Evolutionary conservation across 495 filamentous ascomycete genomes (phyloP), one percentile per base, ranked within the genome.

Genomic region (Chlorociboria aeruginascens): DNA sequence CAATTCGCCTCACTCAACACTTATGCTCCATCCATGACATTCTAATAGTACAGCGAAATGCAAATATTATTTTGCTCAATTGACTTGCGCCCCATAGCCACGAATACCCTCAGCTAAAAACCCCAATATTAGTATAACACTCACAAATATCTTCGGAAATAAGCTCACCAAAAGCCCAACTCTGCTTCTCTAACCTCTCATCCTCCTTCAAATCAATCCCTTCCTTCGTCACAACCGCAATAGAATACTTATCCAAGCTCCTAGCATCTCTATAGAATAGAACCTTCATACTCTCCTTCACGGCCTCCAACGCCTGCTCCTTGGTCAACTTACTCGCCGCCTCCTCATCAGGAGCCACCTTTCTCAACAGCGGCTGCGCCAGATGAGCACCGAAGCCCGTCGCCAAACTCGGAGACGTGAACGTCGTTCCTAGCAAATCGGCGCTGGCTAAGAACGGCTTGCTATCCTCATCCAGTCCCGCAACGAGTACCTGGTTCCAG

Each of bases 221-320:
- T 28, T 86, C 84, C 64, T 83, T 79, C 37, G 87, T 89, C 43
- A 98, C 74, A 28, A 95, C 74, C 11, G 89, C 89, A 63, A 98
- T 81, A 45, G 84, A 86, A 65, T 95, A 98, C 62, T 80, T 73
- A 66, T 96, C 87, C 63, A 89, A 64, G 71, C 85, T 92, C 59
- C 92, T 79, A 7, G 92, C 92, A 70, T 98, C 92, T 52, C 92
- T 76, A 71, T 98, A 98, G 72, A 88, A 98, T 47, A 98, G 73
- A 48, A 97, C 89, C 74, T 97, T 97, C 84, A 98, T 87, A 63
- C 86, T 93, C 66, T 95, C 84, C 69, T 82, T 82, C 48, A 97
- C 68, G 11, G 85, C 74, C 25, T 77, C 71, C 41, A 95, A 72
- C 36, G 92, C 92, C 64, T 83, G 61, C 58, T 97, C 90, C 57